phyloP scores from a whole-genome alignment of 2,329 filamentous ascomycete genomes.

The Fusarium armeniacum region DNA sequence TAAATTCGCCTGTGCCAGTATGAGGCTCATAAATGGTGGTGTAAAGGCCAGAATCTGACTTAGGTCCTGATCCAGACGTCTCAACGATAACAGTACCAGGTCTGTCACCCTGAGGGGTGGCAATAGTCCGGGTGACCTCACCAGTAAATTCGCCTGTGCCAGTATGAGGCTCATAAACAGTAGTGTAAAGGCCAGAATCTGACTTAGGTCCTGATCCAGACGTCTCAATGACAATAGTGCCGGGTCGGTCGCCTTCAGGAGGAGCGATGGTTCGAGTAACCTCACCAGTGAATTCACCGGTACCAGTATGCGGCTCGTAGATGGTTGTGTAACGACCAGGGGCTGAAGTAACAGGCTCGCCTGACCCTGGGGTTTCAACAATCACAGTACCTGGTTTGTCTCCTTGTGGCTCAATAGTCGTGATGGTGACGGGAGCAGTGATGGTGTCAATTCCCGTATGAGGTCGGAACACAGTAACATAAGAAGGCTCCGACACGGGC shows the following conservation, averaged over 20 bases:
- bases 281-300: conserved; percentile 20
- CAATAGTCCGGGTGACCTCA: not conserved
- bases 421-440: conserved; percentile 8
- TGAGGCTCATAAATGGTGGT: conserved; percentile 29
- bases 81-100: conserved; percentile 11
- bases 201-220: no score
- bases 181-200: not conserved
- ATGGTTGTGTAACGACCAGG: conserved; percentile 24
- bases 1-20: conserved; percentile 26
- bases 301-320: conserved; percentile 32
- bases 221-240: conserved; percentile 14
- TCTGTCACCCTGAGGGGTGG: no score
- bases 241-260: conserved; percentile 21
- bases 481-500: not conserved
- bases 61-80: conserved; percentile 16
- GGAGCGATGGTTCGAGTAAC: conserved; percentile 17
- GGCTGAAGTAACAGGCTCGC: not conserved
- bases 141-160: no score
- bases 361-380: conserved; percentile 22
- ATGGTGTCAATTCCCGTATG: conserved; percentile 6
- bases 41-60: conserved; percentile 9
- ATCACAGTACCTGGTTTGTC: conserved; percentile 26
- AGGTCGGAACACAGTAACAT: conserved; percentile 9
- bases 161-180: conserved; percentile 3
- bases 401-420: conserved; percentile 4